Percentiles rank a stretch among this genome's conserved stretches.
phyloP scores from a whole-genome alignment of 345 rosid species.

The Arabis alpina region DNA sequence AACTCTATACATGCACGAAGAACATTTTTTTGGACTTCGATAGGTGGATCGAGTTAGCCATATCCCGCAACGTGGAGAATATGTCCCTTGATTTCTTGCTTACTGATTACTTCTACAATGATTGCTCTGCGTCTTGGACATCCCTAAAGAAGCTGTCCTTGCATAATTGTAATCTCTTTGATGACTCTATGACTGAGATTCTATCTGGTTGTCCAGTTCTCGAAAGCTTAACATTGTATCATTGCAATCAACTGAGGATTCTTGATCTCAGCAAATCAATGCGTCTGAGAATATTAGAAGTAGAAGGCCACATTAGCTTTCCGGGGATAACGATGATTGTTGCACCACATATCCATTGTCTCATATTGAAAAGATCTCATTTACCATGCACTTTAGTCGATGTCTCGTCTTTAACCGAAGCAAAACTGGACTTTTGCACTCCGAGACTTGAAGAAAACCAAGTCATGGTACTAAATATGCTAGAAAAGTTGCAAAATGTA shows the following conservation, averaged over 20 bases:
- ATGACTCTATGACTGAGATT: neutral
- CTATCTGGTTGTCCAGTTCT: neutral
- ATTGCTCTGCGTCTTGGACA: neutral
- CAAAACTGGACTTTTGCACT: neutral
- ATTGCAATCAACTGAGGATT: neutral
- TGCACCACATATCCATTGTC: neutral
- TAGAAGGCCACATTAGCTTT: neutral
- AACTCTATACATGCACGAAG: neutral
- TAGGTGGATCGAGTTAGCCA: neutral
- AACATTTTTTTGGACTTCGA: neutral
- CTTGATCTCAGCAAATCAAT: neutral
- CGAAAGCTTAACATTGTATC: neutral
- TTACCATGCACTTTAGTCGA: neutral
- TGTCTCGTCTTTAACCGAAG: neutral
- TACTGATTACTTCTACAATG: neutral
- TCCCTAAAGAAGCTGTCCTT: neutral
- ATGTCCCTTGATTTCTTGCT: neutral
- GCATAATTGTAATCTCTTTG: neutral
- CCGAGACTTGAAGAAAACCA: rapidly evolving
- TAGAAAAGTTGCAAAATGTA: neutral
- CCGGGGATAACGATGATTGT: neutral
- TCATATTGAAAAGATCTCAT: neutral
- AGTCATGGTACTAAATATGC: neutral
- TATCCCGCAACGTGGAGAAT: neutral
- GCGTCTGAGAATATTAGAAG: neutral